Percentiles rank a stretch among this genome's conserved stretches.
These are phyloP conservation scores for Acanthamoeba royreba DNA, from an alignment of 208 protist genomes.

Conservation along the genomic window DNA sequence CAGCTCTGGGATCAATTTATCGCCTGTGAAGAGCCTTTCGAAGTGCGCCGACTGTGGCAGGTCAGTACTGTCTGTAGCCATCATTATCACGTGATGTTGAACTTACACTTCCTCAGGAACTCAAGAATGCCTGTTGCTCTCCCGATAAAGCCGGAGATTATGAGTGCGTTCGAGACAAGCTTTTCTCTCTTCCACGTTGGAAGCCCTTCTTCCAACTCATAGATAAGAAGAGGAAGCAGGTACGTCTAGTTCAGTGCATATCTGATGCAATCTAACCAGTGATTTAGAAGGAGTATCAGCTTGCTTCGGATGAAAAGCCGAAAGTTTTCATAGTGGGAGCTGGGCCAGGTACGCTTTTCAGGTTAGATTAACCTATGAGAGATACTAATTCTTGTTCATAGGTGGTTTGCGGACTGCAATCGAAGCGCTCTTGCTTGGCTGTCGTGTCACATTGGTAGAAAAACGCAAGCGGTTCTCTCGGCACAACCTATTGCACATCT, in stretches of 20 bases:
- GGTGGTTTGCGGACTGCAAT: conserved; percentile 34
- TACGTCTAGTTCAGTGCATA: neutral
- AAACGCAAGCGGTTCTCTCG: neutral
- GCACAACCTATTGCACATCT: conserved; percentile 42
- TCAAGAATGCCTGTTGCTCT: neutral
- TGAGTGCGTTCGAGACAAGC: neutral
- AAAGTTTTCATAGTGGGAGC: neutral
- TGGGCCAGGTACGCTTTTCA: neutral
- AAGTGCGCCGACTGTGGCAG: neutral
- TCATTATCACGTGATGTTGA: neutral
- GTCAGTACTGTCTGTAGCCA: neutral
- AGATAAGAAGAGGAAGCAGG: neutral
- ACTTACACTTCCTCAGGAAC: neutral
- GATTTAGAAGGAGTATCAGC: neutral
- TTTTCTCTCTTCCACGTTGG: neutral
- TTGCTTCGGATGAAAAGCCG: neutral
- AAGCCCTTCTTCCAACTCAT: conserved; percentile 16
- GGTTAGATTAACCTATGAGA: neutral
- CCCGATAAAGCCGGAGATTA: neutral
- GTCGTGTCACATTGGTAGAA: conserved; percentile 15
- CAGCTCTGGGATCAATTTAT: neutral
- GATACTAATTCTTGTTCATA: neutral
- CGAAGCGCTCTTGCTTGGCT: conserved; percentile 12
- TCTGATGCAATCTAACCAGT: neutral
- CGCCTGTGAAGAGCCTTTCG: neutral